Evolutionary conservation across 2,329 filamentous ascomycete species (phyloP).

Genomic region (Fusarium nodosum): DNA sequence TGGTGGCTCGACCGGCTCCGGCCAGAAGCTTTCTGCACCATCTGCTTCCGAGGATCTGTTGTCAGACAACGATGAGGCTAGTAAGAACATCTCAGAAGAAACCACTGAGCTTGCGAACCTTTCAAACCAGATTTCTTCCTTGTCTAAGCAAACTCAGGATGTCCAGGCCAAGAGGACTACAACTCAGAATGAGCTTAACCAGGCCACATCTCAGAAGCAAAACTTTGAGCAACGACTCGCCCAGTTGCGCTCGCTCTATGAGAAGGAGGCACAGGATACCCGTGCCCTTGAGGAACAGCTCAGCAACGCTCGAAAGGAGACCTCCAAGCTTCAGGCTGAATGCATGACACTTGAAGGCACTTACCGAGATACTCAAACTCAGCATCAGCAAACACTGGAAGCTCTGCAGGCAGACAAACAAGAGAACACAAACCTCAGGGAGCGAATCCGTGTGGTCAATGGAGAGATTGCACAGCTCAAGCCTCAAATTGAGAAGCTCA

Average conservation of each 20-base stretch:
- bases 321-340: conserved; percentile 85
- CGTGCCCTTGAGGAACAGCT: conserved; percentile 88
- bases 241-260: conserved; percentile 88
- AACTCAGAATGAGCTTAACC: conserved; percentile 85
- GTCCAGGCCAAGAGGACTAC: conserved; percentile 84
- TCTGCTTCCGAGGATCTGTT: conserved; percentile 83
- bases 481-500: conserved; percentile 92
- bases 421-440: conserved; percentile 88
- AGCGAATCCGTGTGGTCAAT: conserved; percentile 87
- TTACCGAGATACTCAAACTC: conserved; percentile 83
- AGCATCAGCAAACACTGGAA: conserved; percentile 81
- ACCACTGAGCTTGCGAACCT: conserved; percentile 94
- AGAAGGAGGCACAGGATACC: conserved; percentile 91
- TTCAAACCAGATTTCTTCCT: conserved; percentile 91
- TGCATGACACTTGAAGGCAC: conserved; percentile 85
- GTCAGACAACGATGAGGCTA: conserved; percentile 91
- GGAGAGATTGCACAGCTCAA: conserved; percentile 85
- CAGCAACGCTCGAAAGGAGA: conserved; percentile 80
- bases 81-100: conserved; percentile 88
- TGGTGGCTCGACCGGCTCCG: conserved; percentile 66
- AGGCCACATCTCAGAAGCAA: conserved; percentile 87
- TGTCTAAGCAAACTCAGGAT: conserved; percentile 95
- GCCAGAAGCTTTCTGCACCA: conserved; percentile 55
- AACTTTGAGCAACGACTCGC: conserved; percentile 91
- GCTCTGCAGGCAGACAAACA: conserved; percentile 88